Conservation (phyloP, 2,329 filamentous ascomycete species). For the Penicillium sclerotiorum region DNA sequence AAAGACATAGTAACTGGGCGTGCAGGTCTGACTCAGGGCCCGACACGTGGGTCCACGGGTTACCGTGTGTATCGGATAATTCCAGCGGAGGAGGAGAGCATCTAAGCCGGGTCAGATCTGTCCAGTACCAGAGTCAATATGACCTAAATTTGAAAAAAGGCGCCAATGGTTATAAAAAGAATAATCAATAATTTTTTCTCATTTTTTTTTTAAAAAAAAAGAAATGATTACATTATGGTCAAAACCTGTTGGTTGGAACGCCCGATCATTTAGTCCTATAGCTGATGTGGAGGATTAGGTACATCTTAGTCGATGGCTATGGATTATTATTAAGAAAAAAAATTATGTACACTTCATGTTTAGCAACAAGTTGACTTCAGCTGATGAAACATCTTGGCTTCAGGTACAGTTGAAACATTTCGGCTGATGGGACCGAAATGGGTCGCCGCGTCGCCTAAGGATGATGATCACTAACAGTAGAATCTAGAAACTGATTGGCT, state of each 20-base stretch:
- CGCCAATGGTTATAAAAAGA: neutral
- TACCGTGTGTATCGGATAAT: neutral
- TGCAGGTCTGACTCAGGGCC: constrained; percentile 19
- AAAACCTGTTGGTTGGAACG: neutral
- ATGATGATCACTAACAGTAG: too few species aligned
- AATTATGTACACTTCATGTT: too few species aligned
- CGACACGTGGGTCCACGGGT: too few species aligned
- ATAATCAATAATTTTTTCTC: too few species aligned
- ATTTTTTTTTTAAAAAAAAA: too few species aligned
- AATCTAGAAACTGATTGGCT: too few species aligned
- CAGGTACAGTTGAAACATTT: neutral
- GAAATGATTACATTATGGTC: too few species aligned
- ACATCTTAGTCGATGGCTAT: constrained; percentile 5
- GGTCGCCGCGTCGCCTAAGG: too few species aligned
- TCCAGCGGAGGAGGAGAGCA: neutral
- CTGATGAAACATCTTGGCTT: neutral
- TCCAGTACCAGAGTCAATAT: neutral
- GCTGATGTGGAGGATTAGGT: neutral
- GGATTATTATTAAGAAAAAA: neutral
- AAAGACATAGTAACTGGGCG: constrained; percentile 13
- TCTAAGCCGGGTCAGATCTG: neutral
- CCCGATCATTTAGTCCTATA: neutral
- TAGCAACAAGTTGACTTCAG: constrained; percentile 1
- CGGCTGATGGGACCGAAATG: neutral
- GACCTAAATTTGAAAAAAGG: too few species aligned